Conservation (phyloP, 1,284 basidiomycete genomes). For the Malassezia sp. region DNA sequence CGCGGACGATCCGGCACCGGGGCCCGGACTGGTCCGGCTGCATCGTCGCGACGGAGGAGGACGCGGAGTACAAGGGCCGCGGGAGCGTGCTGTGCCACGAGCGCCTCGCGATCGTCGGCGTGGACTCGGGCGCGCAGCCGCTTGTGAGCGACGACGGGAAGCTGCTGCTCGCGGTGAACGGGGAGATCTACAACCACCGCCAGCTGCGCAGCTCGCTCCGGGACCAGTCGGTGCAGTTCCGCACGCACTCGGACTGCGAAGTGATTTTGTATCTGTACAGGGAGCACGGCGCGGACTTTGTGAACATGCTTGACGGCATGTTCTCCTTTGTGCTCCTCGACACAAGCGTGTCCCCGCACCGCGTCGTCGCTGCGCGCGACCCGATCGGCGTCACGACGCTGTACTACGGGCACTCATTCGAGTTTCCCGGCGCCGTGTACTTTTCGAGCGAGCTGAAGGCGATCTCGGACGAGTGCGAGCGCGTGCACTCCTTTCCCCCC, state of each 20-base stretch:
- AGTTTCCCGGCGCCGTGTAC: conserved; percentile 70
- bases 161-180: conserved; percentile 83
- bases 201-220: conserved; percentile 61
- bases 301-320: conserved; percentile 76
- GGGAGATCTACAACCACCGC: conserved; percentile 97
- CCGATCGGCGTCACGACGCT: conserved; percentile 96
- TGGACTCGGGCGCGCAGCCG: conserved; percentile 95
- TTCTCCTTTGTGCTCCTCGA: conserved; percentile 96
- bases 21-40: conserved; percentile 47
- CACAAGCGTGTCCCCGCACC: conserved; percentile 73
- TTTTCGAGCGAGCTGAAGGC: conserved; percentile 96
- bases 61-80: conserved; percentile 17
- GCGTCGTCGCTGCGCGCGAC: conserved; percentile 88
- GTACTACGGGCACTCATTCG: conserved; percentile 87
- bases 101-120: conserved; percentile 83
- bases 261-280: conserved; percentile 61
- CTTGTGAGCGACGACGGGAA: conserved; percentile 77
- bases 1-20: conserved; percentile 45
- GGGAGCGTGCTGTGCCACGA: conserved; percentile 49
- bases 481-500: conserved; percentile 88
- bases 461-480: conserved; percentile 82
- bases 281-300: conserved; percentile 47
- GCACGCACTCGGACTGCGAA: conserved; percentile 97
- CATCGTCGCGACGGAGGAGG: conserved; percentile 32
- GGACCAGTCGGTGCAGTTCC: conserved; percentile 62